A percentile compares a stretch with the other conserved stretches of the same genome.
Conservation (phyloP, 2,329 filamentous ascomycete species). For the Fusarium sp. region DNA sequence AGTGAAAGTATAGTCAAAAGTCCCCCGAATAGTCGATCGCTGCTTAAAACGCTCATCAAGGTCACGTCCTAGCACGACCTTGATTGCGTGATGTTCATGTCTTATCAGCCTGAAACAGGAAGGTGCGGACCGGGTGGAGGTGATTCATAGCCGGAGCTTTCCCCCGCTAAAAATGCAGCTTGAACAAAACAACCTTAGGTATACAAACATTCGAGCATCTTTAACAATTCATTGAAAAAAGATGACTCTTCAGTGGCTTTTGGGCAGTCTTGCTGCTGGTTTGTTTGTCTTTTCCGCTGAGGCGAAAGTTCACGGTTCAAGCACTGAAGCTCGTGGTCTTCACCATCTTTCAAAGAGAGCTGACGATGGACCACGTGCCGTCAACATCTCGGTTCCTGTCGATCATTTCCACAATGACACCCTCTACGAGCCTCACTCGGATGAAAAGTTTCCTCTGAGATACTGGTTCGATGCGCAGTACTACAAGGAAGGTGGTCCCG, state of each 20-base stretch:
- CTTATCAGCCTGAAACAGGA: not conserved
- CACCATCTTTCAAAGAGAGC: conserved; percentile 2
- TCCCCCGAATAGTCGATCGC: not conserved
- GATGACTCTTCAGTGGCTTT: conserved; percentile 23
- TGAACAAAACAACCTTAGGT: not conserved
- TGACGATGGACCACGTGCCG: conserved; percentile 1
- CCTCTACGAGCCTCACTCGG: conserved; percentile 79
- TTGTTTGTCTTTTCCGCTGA: conserved; percentile 8
- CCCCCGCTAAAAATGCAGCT: conserved; percentile 1
- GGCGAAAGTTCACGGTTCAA: not conserved
- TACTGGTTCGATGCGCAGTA: conserved; percentile 86
- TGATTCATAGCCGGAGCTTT: not conserved
- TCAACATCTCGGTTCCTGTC: conserved; percentile 62
- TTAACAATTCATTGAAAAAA: not conserved
- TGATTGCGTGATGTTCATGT: not conserved
- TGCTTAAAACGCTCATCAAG: not conserved
- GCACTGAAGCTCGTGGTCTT: not conserved
- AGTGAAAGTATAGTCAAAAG: not conserved
- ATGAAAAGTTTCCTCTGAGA: conserved; percentile 74
- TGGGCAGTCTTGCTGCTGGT: conserved; percentile 4
- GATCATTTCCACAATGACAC: conserved; percentile 88
- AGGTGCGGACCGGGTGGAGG: not conserved
- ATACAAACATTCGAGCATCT: conserved; percentile 2
- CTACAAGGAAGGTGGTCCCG: conserved; percentile 81
- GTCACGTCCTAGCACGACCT: not conserved